These are phyloP conservation scores for Clitopilus passeckerianus DNA, from an alignment of 768 basidiomycete species.

Conservation along the genomic window DNA sequence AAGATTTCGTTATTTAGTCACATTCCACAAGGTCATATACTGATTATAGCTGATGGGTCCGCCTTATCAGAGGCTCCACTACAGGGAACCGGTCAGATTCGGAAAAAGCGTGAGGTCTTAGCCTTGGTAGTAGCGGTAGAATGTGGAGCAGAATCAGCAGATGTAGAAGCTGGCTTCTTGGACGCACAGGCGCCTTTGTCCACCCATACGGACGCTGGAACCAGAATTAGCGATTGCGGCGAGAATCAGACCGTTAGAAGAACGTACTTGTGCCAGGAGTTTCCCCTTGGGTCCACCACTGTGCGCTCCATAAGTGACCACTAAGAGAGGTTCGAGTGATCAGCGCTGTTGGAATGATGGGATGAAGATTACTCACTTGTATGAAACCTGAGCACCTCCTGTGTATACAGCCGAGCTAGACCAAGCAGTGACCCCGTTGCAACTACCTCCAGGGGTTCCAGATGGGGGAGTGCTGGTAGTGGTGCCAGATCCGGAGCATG, in stretches of 20 bases:
- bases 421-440: constrained; percentile 50
- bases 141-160: not conserved
- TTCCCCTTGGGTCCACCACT: constrained; percentile 61
- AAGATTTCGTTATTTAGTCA: not conserved
- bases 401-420: constrained; percentile 38
- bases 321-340: constrained; percentile 15
- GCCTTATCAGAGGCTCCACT: not conserved
- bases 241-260: not conserved
- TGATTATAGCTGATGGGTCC: not conserved
- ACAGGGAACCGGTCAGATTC: not conserved
- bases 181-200: constrained; percentile 49
- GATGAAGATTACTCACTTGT: constrained; percentile 31
- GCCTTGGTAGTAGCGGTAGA: constrained; percentile 2
- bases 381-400: constrained; percentile 48
- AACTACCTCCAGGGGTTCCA: constrained; percentile 29
- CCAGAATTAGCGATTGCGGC: constrained; percentile 19
- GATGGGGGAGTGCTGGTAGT: constrained; percentile 10
- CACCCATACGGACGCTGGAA: constrained; percentile 47
- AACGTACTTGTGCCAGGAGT: constrained; percentile 40
- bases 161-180: constrained; percentile 13
- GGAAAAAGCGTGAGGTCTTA: constrained; percentile 23
- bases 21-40: not conserved
- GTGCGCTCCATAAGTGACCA: constrained; percentile 39
- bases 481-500: constrained; percentile 32
- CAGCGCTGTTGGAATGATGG: constrained; percentile 1